A percentile compares a stretch with the other conserved stretches of the same genome.
Evolutionary conservation across 2,329 filamentous ascomycete genomes (phyloP).

Genomic region (Cladosporium sphaerospermum): DNA sequence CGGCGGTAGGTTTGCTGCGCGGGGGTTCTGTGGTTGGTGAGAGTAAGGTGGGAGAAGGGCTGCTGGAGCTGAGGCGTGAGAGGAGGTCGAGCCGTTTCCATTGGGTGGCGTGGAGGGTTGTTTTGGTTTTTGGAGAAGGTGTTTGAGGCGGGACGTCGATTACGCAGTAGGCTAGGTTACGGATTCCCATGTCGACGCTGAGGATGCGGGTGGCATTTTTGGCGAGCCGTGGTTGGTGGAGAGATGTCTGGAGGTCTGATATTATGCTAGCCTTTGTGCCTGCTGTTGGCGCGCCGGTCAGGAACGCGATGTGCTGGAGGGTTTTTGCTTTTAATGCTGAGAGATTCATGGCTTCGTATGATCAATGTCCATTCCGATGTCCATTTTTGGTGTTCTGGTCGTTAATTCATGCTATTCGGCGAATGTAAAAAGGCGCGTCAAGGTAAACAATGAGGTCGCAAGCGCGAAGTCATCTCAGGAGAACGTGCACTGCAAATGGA

Average conservation of each 20-base stretch:
- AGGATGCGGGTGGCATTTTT: constrained; percentile 47
- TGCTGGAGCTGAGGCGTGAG: neutral
- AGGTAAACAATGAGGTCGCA: no score
- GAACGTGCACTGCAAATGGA: no score
- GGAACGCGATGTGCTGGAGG: constrained; percentile 54
- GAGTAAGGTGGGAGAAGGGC: neutral
- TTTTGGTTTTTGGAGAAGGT: constrained; percentile 6
- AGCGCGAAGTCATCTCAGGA: no score
- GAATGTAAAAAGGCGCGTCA: no score
- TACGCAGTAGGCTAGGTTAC: constrained; percentile 70
- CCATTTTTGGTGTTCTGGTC: no score
- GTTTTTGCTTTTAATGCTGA: constrained; percentile 39
- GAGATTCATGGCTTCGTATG: neutral
- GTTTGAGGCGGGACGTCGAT: constrained; percentile 17
- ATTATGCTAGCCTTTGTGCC: constrained; percentile 51
- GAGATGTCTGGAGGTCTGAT: neutral
- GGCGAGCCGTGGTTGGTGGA: neutral
- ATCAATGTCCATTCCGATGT: no score
- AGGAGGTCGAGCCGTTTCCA: constrained; percentile 11
- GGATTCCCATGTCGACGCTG: constrained; percentile 80
- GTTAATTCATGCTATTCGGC: no score
- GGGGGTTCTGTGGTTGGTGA: neutral
- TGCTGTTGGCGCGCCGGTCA: constrained; percentile 53
- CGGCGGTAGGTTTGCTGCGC: neutral
- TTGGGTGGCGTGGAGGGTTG: constrained; percentile 25